Evolutionary conservation across 495 filamentous ascomycete genomes (phyloP), one percentile per base, ranked within the genome.

Genomic region (Sporormia fimetaria): DNA sequence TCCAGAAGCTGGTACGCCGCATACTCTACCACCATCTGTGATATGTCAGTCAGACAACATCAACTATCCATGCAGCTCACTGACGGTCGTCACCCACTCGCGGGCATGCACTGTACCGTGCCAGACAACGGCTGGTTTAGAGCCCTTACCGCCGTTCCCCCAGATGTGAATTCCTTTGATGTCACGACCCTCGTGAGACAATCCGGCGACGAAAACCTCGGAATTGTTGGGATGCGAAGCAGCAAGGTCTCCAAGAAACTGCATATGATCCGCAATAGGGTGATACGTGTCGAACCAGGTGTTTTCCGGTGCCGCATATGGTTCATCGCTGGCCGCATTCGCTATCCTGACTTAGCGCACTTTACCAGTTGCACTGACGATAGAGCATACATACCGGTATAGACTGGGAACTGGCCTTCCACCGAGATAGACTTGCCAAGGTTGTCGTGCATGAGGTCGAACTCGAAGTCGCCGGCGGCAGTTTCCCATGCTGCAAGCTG

Each of bases 51-150:
- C 11, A 36, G 4, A 35, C 12, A 18, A 9, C 16, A 18, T 12
- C 33, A 25, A 15, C 37, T 21, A 28, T 28, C 9, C 15, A 21
- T 26, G 11, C n/a, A 5, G 7, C n/a, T 23, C 3, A 18, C 34
- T 32, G 25, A 54, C 55, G 15, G 70, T 67, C 10, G 70, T 68
- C 40, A 80, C 75, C 75, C 75, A 80, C 58, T 80, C 75, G 9
- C 75, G 52, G 5, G 75, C 75, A 54, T 80, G 75, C 17, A 78
- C 75, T 22, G 69, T 78, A 7, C 68, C 70, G 48, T 80, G 74
- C 52, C 71, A 69, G 44, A 75, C 62, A 25, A 77, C 62, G 6
- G 70, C 75, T 6, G 71, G 70, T 58, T 71, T 72, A n/a, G 51
- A 63, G 14, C 69, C 65, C 51, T 69, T 70, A 10, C 70, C 70